phyloP scores from a whole-genome alignment of 306 rosid species.

The Erythrophleum fordii region DNA sequence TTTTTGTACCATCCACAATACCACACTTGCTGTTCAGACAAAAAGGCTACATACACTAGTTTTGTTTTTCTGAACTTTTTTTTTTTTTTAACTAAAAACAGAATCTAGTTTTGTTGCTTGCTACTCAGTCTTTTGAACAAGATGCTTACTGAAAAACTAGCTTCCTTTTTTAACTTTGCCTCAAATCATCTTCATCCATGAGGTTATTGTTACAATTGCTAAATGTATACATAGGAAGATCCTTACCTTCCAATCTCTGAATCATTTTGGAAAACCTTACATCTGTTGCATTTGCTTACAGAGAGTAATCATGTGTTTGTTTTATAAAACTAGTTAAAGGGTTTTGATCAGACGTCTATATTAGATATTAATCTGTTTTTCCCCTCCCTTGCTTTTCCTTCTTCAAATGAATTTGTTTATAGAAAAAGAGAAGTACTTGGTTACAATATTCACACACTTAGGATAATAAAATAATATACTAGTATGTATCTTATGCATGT shows the following conservation, averaged over 20 bases:
- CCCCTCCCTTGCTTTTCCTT: not conserved
- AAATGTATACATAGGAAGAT: not conserved
- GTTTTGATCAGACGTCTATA: not conserved
- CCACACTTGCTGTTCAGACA: not conserved
- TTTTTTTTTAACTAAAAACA: not conserved
- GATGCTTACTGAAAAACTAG: not conserved
- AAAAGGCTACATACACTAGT: not conserved
- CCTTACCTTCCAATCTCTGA: not conserved
- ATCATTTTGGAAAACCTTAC: not conserved
- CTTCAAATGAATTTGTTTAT: not conserved
- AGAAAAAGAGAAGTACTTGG: not conserved
- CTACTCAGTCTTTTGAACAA: not conserved
- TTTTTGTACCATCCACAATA: not conserved
- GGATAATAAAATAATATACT: not conserved
- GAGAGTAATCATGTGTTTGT: not conserved
- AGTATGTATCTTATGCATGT: conserved; percentile 8
- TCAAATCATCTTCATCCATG: not conserved
- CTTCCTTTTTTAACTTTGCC: not conserved
- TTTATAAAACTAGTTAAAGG: not conserved
- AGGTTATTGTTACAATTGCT: not conserved
- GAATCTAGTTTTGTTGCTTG: not conserved
- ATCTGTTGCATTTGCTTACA: not conserved
- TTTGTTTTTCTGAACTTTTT: not conserved
- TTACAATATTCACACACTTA: not conserved
- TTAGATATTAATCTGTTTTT: not conserved